Base-by-base conservation (phyloP, 176 grass and related monocot species). In the Juncus effusus region DNA sequence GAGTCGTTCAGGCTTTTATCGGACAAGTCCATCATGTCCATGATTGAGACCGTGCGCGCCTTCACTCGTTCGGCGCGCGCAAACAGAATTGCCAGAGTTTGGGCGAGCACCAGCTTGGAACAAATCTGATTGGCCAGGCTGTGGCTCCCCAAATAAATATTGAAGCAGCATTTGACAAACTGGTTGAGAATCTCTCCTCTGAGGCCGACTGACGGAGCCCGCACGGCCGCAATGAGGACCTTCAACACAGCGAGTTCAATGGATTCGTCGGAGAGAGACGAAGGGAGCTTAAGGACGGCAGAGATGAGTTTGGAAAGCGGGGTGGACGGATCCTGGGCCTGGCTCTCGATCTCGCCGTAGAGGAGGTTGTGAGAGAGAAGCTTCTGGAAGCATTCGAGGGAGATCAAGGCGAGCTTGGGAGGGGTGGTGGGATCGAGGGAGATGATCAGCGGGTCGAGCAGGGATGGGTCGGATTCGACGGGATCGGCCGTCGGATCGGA, bases 1-100 rank as follows among this genome's bases (percentile, higher is more conserved):
- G 94, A 91, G 72, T 97, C 94, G 13, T 97, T 97, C 61, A 97
- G 75, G 83, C 86, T 97, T 56, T 81, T 86, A 73, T 97, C 94
- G 4, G 83, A 97, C 65, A 97, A 81, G 79, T 92, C 94, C 88
- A 97, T 84, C 94, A 97, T 97, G 75, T 97, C 80, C 0, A 83
- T 86, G 0, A 87, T 90, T 0, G 94, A 92, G 42, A 92, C 78
- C 0, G 82, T 89, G 56, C 83, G 85, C 61, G 88, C 75, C 40
- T 81, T 79, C 19, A 82, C 72, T 38, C 88, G 75, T 77, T 89
- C 94, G 6, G 83, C 88, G 6, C 88, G 83, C 51, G 80, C 78
- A 39, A 76, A 93, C 11, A 93, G 62, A 62, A 93, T 52, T n/a
- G 66, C 53, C 7, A 97, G 78, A 38, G 81, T 80, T 81, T 97